A percentile compares a stretch with the other conserved stretches of the same genome.
phyloP scores from a whole-genome alignment of 2,329 filamentous ascomycete species.

The Ophiocordyceps robertsii region DNA sequence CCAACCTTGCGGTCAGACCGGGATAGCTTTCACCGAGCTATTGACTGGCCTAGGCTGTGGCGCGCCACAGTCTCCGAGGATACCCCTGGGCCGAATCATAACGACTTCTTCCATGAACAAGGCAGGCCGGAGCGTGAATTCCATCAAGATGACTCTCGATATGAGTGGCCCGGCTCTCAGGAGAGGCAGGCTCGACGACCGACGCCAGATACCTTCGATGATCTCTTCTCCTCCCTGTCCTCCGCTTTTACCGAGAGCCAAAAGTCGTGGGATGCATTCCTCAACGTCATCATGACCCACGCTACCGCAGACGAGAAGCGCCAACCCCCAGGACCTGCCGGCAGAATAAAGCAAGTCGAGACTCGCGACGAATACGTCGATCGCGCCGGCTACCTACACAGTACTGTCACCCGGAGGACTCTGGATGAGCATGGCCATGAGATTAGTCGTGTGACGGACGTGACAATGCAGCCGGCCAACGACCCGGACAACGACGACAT shows the following conservation, averaged over 20 bases:
- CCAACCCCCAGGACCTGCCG: slow-evolving; percentile 4
- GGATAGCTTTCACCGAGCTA: slow-evolving; percentile 17
- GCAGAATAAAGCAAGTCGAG: slow-evolving; percentile 19
- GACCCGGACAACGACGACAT: slow-evolving; percentile 6
- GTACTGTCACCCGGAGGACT: slow-evolving; percentile 24
- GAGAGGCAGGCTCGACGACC: not conserved
- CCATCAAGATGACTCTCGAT: not conserved
- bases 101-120: too few species aligned
- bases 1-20: slow-evolving; percentile 9
- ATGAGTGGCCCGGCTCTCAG: not conserved
- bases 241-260: slow-evolving; percentile 22
- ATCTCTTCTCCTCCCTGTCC: slow-evolving; percentile 24
- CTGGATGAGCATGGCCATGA: slow-evolving; percentile 27
- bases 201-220: slow-evolving; percentile 22
- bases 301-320: slow-evolving; percentile 3
- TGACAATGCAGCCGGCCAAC: slow-evolving; percentile 15
- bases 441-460: slow-evolving; percentile 22
- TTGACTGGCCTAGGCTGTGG: slow-evolving; percentile 1
- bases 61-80: too few species aligned
- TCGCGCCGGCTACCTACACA: slow-evolving; percentile 26
- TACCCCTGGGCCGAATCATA: too few species aligned
- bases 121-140: too few species aligned
- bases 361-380: slow-evolving; percentile 29
- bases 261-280: slow-evolving; percentile 26
- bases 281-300: slow-evolving; percentile 18